Conservation (phyloP, 352 stramenopile species). For the Halophytophthora polymorphica region DNA sequence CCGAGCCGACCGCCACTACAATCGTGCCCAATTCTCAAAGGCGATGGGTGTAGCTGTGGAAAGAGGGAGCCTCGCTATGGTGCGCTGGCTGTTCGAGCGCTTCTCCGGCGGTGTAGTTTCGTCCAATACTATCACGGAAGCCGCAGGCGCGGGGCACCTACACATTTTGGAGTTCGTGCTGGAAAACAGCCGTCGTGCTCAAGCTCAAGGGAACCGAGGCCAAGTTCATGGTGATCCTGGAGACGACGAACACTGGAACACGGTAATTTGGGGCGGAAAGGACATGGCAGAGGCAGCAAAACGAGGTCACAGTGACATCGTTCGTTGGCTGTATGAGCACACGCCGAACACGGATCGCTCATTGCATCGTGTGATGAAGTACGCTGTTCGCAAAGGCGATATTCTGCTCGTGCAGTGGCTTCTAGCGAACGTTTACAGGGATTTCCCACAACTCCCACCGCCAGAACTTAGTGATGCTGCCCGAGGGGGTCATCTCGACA, state of each 20-base stretch:
- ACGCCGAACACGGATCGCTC: conserved; percentile 9
- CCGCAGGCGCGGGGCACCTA: conserved; percentile 10
- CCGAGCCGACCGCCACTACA: conserved; percentile 16
- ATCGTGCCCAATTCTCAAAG: conserved; percentile 10
- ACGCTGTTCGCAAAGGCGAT: conserved; percentile 21
- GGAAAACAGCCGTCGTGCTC: conserved; percentile 4
- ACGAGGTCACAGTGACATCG: conserved; percentile 16
- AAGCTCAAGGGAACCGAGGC: background rate
- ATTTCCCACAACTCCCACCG: conserved; percentile 12
- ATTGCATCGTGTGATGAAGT: conserved; percentile 15
- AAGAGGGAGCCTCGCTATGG: conserved; percentile 5
- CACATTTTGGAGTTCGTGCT: conserved; percentile 18
- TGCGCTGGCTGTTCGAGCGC: conserved; percentile 21
- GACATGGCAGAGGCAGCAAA: conserved; percentile 17
- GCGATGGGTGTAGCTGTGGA: conserved; percentile 10
- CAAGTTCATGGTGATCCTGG: background rate
- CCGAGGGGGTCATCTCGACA: conserved; percentile 17
- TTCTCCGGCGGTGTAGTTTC: conserved; percentile 12
- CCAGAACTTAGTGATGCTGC: conserved; percentile 23
- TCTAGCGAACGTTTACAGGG: conserved; percentile 16
- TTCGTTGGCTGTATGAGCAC: conserved; percentile 20
- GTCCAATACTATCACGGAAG: conserved; percentile 7
- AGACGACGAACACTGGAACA: conserved; percentile 7
- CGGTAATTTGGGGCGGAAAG: conserved; percentile 14
- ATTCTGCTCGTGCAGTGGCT: conserved; percentile 25